Base-by-base conservation (phyloP, 2,329 filamentous ascomycete genomes). In the Fusarium sublunatum region DNA sequence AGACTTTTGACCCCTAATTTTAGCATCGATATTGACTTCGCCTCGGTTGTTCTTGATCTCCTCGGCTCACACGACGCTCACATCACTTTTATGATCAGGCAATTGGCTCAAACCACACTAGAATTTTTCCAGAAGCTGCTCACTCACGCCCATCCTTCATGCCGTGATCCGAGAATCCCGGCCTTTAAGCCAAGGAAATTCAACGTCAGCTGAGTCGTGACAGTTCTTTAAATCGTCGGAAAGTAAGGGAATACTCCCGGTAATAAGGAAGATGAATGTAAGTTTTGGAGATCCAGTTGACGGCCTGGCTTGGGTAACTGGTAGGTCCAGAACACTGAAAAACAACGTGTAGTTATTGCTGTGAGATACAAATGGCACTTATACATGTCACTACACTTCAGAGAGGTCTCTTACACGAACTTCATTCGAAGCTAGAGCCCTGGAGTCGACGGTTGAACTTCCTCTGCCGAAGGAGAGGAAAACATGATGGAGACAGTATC, bases 61-160 rank as follows among this genome's bases (percentile, higher is more conserved):
- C 19, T 55, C 19, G 42, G 38, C 48, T 49, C 31, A 29, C 32
- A 52, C 57, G 26, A 5, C 52, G 40, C 38, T 40, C 48, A 57
- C 39, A 49, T 56, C 47, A 65, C 34, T 41, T 48, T n/a, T 34
- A 70, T 69, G 53, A 70, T 65, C 53, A 58, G 32, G 53, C 42
- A 53, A 53, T 45, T 39, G 25, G 43, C 50, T 51, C 34, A 61
- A 58, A 53, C 56, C 44, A 46, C 65, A 65, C 69, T 71, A 71
- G 69, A 71, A 71, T 69, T 53, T 60, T 71, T 71, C 69, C 51
- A 71, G 69, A 71, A 71, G 49, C 53, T 34, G 36, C 25, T 55
- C 63, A 41, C 43, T 48, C 40, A 48, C 51, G 43, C 26, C n/a
- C n/a, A n/a, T n/a, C n/a, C n/a, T n/a, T n/a, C n/a, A n/a, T n/a